Percentiles rank a stretch among this genome's conserved stretches.
These are phyloP conservation scores for Aspergillus floridensis DNA, from an alignment of 2,329 filamentous ascomycete species.

Conservation along the genomic window DNA sequence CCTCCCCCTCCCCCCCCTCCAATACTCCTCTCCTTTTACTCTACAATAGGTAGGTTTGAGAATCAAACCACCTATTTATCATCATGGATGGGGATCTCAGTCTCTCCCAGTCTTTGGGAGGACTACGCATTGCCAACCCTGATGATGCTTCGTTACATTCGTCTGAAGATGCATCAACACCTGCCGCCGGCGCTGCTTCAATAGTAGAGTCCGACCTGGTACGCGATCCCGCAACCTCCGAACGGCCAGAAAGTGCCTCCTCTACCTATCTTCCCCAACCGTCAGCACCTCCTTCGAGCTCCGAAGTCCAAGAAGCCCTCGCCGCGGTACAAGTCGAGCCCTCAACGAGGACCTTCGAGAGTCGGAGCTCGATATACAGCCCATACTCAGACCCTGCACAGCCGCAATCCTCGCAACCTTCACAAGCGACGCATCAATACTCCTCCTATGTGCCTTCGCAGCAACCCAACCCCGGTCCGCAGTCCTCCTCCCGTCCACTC, in stretches of 20 bases:
- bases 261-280: constrained; percentile 23
- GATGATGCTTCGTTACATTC: constrained; percentile 63
- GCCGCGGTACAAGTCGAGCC: constrained; percentile 23
- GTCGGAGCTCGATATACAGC: constrained; percentile 45
- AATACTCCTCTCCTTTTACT: constrained; percentile 3
- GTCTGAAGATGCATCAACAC: constrained; percentile 33
- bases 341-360: constrained; percentile 30
- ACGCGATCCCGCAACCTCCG: constrained; percentile 20
- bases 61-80: constrained; percentile 25
- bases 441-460: constrained; percentile 39
- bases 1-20: constrained; percentile 9
- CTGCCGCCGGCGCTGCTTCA: constrained; percentile 24
- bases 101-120: constrained; percentile 87
- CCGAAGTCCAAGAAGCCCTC: constrained; percentile 17
- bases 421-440: constrained; percentile 41
- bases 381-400: constrained; percentile 46
- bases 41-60: neutral
- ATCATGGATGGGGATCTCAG: constrained; percentile 89
- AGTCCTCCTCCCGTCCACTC: constrained; percentile 43
- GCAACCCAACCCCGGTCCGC: constrained; percentile 40
- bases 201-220: constrained; percentile 26
- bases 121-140: constrained; percentile 93
- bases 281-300: constrained; percentile 13
- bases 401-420: constrained; percentile 17
- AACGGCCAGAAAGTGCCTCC: constrained; percentile 22